Base-by-base conservation (phyloP, 1,284 basidiomycete species). In the Serendipita sp. region DNA sequence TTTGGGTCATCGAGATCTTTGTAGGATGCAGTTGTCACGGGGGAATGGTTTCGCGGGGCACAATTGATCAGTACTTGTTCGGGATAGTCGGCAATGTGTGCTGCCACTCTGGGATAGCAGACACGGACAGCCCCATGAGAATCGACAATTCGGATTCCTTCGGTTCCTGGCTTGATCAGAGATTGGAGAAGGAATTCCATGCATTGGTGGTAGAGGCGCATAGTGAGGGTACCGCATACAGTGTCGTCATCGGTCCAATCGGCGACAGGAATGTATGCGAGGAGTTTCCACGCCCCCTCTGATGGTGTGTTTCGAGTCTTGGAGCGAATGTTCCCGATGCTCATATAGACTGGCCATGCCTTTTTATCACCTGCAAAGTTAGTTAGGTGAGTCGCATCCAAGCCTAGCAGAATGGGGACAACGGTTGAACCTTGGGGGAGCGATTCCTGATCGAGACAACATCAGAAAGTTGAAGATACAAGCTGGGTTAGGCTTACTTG, bases 41-140 rank as follows among this genome's bases (percentile, higher is more conserved):
- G 45, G 15, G 45, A 49, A 15, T 17, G 4, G 8, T 49, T 49
- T 15, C 13, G 60, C 8, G 32, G 3, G 6, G n/a, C 60, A 17
- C 8, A 5, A 10, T 43, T 61, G 60, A 70, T 65, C 17, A 72
- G 64, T 5, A 67, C 69, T 60, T 78, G 78, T 64, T 80, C 76
- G 0, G 76, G 77, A 62, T 76, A 74, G 65, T 79, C 76, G 4
- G 74, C 73, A 17, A 77, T 67, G 63, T 77, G 76, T 0, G 74
- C 74, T 0, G 74, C 74, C 3, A 79, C 78, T 72, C 70, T 76
- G 0, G 74, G 74, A 61, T 66, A 72, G 4, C 74, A 67, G 0
- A 35, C 63, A 0, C 74, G 71, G 3, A 72, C 58, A 0, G 0
- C 12, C 0, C 74, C 73, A 67, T 79, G 75, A 0, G 72, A 67